A percentile compares a stretch with the other conserved stretches of the same genome.
Conservation (phyloP, 441 rosid genomes). For the Gossypium laxum region DNA sequence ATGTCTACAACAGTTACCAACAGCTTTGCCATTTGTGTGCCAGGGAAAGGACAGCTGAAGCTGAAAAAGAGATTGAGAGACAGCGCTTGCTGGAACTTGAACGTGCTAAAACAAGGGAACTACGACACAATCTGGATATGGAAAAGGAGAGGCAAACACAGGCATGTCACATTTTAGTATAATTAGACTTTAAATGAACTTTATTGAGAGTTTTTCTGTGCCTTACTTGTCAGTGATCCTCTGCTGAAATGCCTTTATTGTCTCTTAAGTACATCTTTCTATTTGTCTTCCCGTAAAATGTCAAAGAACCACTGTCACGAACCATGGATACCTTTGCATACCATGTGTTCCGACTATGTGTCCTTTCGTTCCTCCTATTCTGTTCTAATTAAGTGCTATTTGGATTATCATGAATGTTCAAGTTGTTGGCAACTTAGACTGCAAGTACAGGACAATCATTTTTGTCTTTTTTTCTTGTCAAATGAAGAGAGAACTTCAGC, state of each 20-base stretch:
- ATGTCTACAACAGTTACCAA: constrained; percentile 10
- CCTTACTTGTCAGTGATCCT: neutral
- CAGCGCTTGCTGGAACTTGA: constrained; percentile 61
- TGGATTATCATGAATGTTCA: neutral
- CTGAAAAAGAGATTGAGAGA: constrained; percentile 73
- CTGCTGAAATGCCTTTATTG: neutral
- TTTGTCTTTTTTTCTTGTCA: constrained; percentile 5
- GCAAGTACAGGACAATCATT: neutral
- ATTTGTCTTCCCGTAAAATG: neutral
- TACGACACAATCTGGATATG: constrained; percentile 65
- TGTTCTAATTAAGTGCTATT: neutral
- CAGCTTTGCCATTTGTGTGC: constrained; percentile 13
- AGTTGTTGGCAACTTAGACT: neutral
- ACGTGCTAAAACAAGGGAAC: constrained; percentile 67
- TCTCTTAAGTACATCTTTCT: neutral
- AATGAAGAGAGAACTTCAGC: constrained; percentile 73
- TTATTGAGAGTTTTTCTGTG: neutral
- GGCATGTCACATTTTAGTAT: constrained; percentile 28
- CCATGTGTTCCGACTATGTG: neutral
- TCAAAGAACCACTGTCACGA: neutral
- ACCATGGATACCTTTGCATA: neutral
- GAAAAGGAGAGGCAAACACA: constrained; percentile 79
- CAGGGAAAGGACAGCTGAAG: constrained; percentile 64
- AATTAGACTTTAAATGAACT: neutral
- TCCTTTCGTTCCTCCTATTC: neutral